phyloP scores from a whole-genome alignment of 2,329 filamentous ascomycete species.

The Paraphaeosphaeria minitans region DNA sequence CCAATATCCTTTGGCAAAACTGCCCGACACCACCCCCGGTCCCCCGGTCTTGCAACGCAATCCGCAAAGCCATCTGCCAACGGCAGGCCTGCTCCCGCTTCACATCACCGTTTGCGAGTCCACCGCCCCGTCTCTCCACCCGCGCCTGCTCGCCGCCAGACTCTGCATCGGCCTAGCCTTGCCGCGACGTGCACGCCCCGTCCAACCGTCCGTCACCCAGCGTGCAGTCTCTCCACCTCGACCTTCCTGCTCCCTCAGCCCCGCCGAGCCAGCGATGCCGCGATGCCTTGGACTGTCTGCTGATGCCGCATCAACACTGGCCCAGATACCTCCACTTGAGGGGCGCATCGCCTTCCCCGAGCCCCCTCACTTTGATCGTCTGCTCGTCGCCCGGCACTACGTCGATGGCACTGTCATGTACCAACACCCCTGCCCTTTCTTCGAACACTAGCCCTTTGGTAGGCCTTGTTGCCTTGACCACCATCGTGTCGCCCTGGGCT shows the following conservation, averaged over 20 bases:
- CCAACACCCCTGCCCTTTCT: conserved; percentile 59
- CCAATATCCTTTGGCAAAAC: conserved; percentile 23
- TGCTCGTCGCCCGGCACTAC: conserved; percentile 64
- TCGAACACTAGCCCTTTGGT: conserved; percentile 67
- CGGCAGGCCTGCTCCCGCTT: conserved; percentile 21
- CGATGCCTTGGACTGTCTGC: conserved; percentile 12
- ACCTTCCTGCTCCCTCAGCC: conserved; percentile 12
- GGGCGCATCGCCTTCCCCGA: conserved; percentile 45
- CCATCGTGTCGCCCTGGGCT: conserved; percentile 49
- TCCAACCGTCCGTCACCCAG: conserved; percentile 10
- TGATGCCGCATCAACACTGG: conserved; percentile 29
- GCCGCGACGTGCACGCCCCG: conserved; percentile 9
- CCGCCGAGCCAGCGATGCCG: conserved; percentile 10
- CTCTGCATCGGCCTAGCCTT: conserved; percentile 12
- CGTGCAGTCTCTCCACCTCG: conserved; percentile 16
- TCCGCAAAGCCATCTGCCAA: conserved; percentile 18
- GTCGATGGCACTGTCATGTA: conserved; percentile 63
- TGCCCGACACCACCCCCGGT: conserved; percentile 18
- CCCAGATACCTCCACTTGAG: conserved; percentile 55
- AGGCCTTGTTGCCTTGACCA: conserved; percentile 56
- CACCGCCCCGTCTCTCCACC: not conserved
- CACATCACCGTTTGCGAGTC: conserved; percentile 22
- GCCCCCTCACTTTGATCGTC: conserved; percentile 50
- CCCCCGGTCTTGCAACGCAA: conserved; percentile 30
- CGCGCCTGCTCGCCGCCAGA: not conserved